Percentiles rank a stretch among this genome's conserved stretches.
Conservation (phyloP, 768 basidiomycete species). For the Collybiopsis confluens region DNA sequence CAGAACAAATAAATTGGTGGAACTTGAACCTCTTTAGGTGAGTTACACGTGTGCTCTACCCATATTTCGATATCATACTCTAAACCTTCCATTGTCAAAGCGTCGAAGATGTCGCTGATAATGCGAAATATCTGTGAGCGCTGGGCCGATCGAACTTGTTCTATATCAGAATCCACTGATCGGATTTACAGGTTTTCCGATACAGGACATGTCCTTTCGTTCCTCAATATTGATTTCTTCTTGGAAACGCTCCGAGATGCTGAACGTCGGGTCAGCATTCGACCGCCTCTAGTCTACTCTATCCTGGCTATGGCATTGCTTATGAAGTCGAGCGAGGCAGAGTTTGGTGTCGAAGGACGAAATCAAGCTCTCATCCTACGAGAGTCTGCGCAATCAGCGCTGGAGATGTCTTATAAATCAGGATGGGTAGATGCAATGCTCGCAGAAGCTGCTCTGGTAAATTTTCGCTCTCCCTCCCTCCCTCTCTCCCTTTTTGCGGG, state of each 20-base stretch:
- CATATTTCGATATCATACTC: no score
- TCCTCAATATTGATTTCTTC: constrained; percentile 58
- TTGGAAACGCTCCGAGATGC: constrained; percentile 47
- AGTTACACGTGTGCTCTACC: constrained; percentile 30
- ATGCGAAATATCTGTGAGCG: constrained; percentile 50
- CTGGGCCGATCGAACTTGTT: not conserved
- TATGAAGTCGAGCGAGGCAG: constrained; percentile 68
- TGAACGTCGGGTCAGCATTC: constrained; percentile 51
- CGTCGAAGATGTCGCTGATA: constrained; percentile 43
- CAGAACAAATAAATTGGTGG: constrained; percentile 41
- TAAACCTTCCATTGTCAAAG: no score
- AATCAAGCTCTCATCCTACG: constrained; percentile 54
- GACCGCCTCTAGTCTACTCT: constrained; percentile 68
- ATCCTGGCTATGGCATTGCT: constrained; percentile 67
- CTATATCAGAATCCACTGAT: not conserved
- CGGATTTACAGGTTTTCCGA: constrained; percentile 53
- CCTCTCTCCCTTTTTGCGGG: not conserved
- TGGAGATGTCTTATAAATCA: constrained; percentile 46
- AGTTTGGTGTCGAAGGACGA: constrained; percentile 50
- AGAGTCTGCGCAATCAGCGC: constrained; percentile 48
- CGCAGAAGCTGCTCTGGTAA: constrained; percentile 70
- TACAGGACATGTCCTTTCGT: constrained; percentile 64
- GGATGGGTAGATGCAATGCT: constrained; percentile 58
- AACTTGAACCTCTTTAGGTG: no score
- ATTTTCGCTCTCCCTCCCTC: constrained; percentile 15